These are phyloP conservation scores for Melanopsichium pennsylvanicum DNA, from an alignment of 1,284 basidiomycete species.

Conservation along the genomic window DNA sequence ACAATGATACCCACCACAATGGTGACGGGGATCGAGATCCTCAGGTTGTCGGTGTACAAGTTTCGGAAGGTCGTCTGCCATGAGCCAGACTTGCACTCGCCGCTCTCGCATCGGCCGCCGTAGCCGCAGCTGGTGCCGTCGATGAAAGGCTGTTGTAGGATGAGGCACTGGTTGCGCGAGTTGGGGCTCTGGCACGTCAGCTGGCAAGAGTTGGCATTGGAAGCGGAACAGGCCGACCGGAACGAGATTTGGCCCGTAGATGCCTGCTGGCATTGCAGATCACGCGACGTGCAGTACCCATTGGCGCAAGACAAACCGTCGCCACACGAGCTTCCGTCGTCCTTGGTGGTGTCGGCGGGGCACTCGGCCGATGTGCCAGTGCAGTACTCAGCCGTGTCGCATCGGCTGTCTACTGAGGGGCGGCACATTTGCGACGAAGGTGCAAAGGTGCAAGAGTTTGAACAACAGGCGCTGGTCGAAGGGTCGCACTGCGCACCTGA, in stretches of 20 bases:
- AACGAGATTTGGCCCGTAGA: constrained; percentile 74
- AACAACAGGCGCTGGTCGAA: constrained; percentile 79
- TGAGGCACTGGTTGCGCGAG: constrained; percentile 72
- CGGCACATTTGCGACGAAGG: constrained; percentile 74
- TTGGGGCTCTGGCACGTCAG: constrained; percentile 81
- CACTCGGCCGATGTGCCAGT: constrained; percentile 78
- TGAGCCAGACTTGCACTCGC: constrained; percentile 75
- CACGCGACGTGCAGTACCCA: constrained; percentile 81
- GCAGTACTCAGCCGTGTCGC: constrained; percentile 82
- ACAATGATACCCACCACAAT: constrained; percentile 53
- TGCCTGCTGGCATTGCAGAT: constrained; percentile 78
- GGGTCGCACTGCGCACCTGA: constrained; percentile 81
- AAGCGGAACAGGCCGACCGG: constrained; percentile 72
- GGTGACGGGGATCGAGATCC: constrained; percentile 58
- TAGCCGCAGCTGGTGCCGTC: constrained; percentile 86
- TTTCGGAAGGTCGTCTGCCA: constrained; percentile 75
- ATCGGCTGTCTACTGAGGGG: constrained; percentile 74
- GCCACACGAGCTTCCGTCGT: constrained; percentile 72
- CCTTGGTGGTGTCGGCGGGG: constrained; percentile 74
- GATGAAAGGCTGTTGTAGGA: constrained; percentile 77
- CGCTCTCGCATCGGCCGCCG: constrained; percentile 71
- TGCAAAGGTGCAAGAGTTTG: constrained; percentile 75
- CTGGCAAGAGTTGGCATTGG: constrained; percentile 74
- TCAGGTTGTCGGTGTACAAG: constrained; percentile 62
- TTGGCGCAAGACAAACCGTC: constrained; percentile 77